Base-by-base conservation (phyloP, 306 rosid species). In the Argentina anserina region DNA sequence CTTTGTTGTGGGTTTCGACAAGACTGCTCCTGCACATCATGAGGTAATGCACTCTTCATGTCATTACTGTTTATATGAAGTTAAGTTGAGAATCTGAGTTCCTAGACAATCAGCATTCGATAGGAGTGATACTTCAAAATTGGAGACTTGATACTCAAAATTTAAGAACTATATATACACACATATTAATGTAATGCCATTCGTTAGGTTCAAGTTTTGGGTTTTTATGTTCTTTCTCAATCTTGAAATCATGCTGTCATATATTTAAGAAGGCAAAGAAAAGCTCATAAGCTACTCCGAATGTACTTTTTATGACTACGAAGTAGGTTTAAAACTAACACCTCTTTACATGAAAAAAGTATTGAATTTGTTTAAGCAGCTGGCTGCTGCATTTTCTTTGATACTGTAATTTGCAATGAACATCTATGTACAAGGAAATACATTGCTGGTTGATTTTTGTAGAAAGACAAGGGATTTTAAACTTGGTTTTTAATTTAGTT, bases 1-100 rank as follows among this genome's bases (percentile, higher is more conserved):
- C 80, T 93, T 93, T 77, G 63, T 89, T 20, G 82, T 89, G 13
- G 87, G 88, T 49, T n/a, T n/a, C n/a, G 92, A 88, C 62, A 87
- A 84, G 75, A 52, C 75, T 46, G 76, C 74, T 69, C 75, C 74
- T 74, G 82, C 76, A 74, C 42, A 53, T 79, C 84, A 63, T 40
- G 96, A 93, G 98, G 96, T 90, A 82, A 64, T 74, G 49, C 61
- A 0, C 52, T 61, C 10, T 58, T 29, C 61, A 3, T n/a, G 4
- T 59, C 42, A 2, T 23, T 53, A 9, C 75, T 21, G n/a, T 43
- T 14, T 43, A 61, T 39, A 71, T 50, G 20, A 21, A 56, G 60
- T 62, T 37, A 17, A 13, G 63, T 36, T 36, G 23, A 49, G 18
- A n/a, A n/a, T n/a, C n/a, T n/a, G n/a, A n/a, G n/a, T 43, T 43